These are phyloP conservation scores for Pseudonectria buxi DNA, from an alignment of 2,329 filamentous ascomycete species.

Conservation along the genomic window DNA sequence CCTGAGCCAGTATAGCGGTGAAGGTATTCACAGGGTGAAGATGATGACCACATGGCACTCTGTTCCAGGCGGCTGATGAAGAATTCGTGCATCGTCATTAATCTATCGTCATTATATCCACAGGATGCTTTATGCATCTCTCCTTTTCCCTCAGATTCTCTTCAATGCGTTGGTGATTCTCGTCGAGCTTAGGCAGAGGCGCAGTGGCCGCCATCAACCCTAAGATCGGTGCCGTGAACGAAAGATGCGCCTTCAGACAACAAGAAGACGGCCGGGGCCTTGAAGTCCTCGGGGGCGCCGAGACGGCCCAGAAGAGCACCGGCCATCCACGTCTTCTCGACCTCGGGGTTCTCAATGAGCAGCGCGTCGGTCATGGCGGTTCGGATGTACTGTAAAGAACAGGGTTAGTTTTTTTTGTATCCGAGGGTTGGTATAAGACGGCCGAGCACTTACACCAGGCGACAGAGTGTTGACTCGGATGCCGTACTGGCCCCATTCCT, in stretches of 20 bases:
- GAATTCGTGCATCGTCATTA: too few species aligned
- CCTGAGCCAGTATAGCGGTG: too few species aligned
- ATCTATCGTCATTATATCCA: conserved; percentile 1
- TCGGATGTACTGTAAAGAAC: conserved; percentile 32
- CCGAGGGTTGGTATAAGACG: neutral
- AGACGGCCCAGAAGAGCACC: conserved; percentile 47
- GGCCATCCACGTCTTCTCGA: conserved; percentile 46
- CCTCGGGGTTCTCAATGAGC: conserved; percentile 38
- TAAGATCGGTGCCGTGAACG: conserved; percentile 50
- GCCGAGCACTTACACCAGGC: conserved; percentile 39
- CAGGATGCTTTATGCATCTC: too few species aligned
- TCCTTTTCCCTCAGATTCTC: too few species aligned
- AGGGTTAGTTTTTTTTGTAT: neutral
- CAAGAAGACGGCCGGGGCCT: conserved; percentile 50
- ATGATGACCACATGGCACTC: too few species aligned
- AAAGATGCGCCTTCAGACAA: conserved; percentile 50
- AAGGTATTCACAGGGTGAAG: too few species aligned
- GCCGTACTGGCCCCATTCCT: conserved; percentile 55
- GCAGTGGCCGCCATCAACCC: conserved; percentile 52
- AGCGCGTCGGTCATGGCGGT: conserved; percentile 42
- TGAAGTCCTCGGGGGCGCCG: conserved; percentile 50
- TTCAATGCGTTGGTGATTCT: too few species aligned
- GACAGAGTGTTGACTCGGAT: conserved; percentile 62
- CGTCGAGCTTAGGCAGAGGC: conserved; percentile 23
- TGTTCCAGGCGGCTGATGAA: too few species aligned